These are phyloP conservation scores for Nannizzia gypsea DNA, from an alignment of 2,329 filamentous ascomycete species.

Conservation along the genomic window DNA sequence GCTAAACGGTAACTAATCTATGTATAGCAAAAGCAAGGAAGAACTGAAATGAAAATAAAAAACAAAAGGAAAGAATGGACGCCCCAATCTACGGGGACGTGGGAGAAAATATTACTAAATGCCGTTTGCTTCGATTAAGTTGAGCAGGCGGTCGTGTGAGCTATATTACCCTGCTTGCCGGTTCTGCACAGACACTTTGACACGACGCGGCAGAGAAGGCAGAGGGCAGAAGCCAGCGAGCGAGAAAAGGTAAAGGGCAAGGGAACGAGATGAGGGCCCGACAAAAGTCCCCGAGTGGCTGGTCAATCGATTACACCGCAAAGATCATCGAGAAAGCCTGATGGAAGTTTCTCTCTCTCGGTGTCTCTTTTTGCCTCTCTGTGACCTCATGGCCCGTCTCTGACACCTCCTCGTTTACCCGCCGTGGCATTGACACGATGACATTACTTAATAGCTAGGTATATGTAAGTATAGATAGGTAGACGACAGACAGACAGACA, in stretches of 20 bases:
- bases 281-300: background rate
- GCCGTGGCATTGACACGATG: background rate
- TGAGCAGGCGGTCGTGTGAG: slow-evolving; percentile 2
- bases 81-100: background rate
- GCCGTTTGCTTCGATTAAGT: background rate
- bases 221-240: too few species aligned
- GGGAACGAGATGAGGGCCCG: background rate
- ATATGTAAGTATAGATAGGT: background rate
- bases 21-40: background rate
- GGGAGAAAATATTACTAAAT: too few species aligned
- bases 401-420: background rate
- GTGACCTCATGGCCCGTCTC: background rate
- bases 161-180: background rate
- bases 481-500: too few species aligned
- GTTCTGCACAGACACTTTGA: background rate
- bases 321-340: background rate
- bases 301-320: background rate
- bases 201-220: background rate
- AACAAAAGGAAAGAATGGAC: background rate
- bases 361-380: background rate
- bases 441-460: background rate
- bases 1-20: background rate
- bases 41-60: background rate
- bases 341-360: background rate
- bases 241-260: too few species aligned